Base-by-base conservation (phyloP, 2,329 filamentous ascomycete species). In the Aspergillus caelatus region DNA sequence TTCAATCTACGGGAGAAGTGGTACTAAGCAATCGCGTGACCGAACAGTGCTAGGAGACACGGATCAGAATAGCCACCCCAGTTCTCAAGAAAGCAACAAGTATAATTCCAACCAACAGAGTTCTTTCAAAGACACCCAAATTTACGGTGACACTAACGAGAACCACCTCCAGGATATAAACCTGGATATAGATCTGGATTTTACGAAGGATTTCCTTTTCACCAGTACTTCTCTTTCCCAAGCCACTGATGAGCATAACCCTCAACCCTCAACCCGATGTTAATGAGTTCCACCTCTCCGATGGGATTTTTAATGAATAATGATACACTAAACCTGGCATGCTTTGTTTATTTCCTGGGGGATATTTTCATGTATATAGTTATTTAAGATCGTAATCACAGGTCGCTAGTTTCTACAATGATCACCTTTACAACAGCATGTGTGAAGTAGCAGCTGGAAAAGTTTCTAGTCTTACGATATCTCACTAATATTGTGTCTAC, bases 141-240 rank as follows among this genome's bases (percentile, higher is more conserved):
- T 23, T 7, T 30, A 50, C 45, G 57, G 41, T 7, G 58, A 62
- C 39, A 14, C 50, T n/a, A 67, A 71, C 32, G 68, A 68, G 12
- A 70, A 72, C 36, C 67, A 65, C 23, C 58, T 77, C 21, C 70
- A 72, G 21, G 64, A 67, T 39, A 45, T 77, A n/a, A 71, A 77
- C 56, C 59, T 77, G 59, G 74, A 75, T 55, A 70, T 75, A 70
- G 72, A 75, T 43, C 52, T 77, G 58, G 77, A 78, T 53, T 77
- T 76, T 58, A 74, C 74, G 0, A 77, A 73, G 41, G 74, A 78
- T 26, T 76, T 75, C 46, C 48, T 78, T 19, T 77, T 78, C 45
- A 74, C 71, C 14, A 77, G 74, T 41, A 76, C 76, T 5, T 68
- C 71, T 14, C 62, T 74, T 23, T 73, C 74, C 6, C 68, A 69